Conservation (phyloP, 495 filamentous ascomycete species). For the Podospora pseudoanserina region DNA sequence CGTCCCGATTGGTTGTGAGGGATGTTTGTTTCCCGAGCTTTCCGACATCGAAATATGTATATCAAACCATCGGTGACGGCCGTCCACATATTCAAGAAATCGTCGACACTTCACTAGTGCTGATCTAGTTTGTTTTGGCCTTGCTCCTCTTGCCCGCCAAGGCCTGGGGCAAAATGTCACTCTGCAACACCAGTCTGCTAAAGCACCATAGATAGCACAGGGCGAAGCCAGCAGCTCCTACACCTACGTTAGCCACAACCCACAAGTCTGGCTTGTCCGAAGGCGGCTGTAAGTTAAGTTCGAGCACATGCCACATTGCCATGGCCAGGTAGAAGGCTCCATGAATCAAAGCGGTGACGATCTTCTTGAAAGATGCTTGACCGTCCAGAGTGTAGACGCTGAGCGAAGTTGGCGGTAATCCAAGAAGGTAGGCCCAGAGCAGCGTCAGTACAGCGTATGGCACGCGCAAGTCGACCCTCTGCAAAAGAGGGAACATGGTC, state of each 20-base stretch:
- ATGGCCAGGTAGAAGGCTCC: slow-evolving; percentile 70
- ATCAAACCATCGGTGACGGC: neutral
- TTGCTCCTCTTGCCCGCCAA: slow-evolving; percentile 31
- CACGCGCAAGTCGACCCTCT: slow-evolving; percentile 74
- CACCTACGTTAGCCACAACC: slow-evolving; percentile 82
- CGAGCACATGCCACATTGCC: slow-evolving; percentile 73
- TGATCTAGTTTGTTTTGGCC: slow-evolving; percentile 35
- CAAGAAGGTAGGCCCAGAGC: slow-evolving; percentile 87
- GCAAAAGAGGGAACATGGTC: slow-evolving; percentile 89
- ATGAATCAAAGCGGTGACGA: slow-evolving; percentile 65
- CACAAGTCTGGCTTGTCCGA: slow-evolving; percentile 82
- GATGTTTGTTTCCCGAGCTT: no score
- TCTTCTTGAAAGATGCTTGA: slow-evolving; percentile 43
- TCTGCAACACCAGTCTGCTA: slow-evolving; percentile 63
- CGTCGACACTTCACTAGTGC: neutral
- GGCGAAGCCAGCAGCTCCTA: slow-evolving; percentile 80
- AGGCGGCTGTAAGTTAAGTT: slow-evolving; percentile 63
- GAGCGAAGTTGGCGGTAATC: slow-evolving; percentile 72
- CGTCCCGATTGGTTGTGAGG: neutral
- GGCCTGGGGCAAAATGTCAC: slow-evolving; percentile 37
- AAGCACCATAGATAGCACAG: slow-evolving; percentile 89
- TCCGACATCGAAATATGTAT: neutral
- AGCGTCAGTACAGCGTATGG: slow-evolving; percentile 81
- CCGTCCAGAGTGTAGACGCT: slow-evolving; percentile 57
- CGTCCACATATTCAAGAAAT: neutral